Percentiles rank a stretch among this genome's conserved stretches.
phyloP scores from a whole-genome alignment of 345 rosid species.

The Brassica rapa region DNA sequence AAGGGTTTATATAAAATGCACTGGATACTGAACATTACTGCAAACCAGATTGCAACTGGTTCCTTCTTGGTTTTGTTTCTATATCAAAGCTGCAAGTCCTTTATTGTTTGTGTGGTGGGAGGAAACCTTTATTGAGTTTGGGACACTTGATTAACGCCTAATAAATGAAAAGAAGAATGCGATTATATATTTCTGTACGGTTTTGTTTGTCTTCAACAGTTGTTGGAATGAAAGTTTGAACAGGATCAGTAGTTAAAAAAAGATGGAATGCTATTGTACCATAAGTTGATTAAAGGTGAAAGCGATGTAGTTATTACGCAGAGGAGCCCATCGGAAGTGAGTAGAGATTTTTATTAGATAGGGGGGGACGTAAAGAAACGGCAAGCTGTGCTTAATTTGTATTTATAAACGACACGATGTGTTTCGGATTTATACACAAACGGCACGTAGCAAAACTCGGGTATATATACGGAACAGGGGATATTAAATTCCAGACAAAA shows the following conservation, averaged over 20 bases:
- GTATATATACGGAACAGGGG: background rate
- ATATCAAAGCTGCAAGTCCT: background rate
- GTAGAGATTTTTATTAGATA: background rate
- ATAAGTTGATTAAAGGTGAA: background rate
- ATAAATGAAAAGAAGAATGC: background rate
- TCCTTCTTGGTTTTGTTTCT: background rate
- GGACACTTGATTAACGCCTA: background rate
- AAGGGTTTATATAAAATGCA: conserved; percentile 5
- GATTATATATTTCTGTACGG: background rate
- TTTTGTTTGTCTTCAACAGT: background rate
- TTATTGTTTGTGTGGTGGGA: conserved; percentile 8
- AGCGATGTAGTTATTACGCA: background rate
- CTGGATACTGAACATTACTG: conserved; percentile 1
- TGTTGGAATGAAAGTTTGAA: background rate
- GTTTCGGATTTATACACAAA: background rate
- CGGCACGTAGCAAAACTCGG: background rate
- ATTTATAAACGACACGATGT: conserved; percentile 5
- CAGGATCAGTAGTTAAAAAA: background rate
- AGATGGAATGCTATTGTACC: background rate
- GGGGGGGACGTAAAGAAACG: background rate
- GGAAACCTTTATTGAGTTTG: background rate
- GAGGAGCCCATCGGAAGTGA: background rate
- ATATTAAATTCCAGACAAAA: background rate
- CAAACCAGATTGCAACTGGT: background rate
- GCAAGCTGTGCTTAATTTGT: background rate